Base-by-base conservation (phyloP, 805 yeast species). In the Ogataea henricii region DNA sequence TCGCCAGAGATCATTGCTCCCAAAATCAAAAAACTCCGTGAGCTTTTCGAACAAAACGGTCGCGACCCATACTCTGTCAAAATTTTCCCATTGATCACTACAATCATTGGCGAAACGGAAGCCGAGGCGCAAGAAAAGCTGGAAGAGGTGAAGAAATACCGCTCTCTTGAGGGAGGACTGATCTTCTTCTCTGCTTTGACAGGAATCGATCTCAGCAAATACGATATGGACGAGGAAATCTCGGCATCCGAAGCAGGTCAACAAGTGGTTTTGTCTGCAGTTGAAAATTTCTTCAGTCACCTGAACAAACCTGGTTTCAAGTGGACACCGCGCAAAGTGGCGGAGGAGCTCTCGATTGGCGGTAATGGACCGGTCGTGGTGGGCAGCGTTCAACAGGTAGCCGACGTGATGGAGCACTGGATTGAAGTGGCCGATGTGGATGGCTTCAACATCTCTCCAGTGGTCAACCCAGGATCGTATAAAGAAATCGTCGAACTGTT, bases 361-460 rank as follows among this genome's bases (percentile, higher is more conserved):
- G 68, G 69, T 6, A 50, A 66, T 18, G 74, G 73, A 14, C 60
- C 65, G 13, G 46, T 46, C 10, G 51, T 69, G 23, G 60, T 60
- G 25, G 78, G 78, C 1, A 64, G 67, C 18, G 62, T 73, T 6
- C 43, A 49, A 9, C 64, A 66, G 35, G 72, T 73, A 22, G 75
- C 73, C 6, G 73, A 73, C 43, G 63, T 62, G 49, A 60, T 73
- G 23, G 69, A 71, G 48, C 46, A 57, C 34, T 74, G 74, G 70
- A 69, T 68, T 10, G 66, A 67, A 10, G 59, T 64, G 16, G 65
- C 70, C 14, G 74, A 66, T 42, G 64, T 73, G 26, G 78, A 73
- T 51, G 78, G 78, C 0, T 72, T 73, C 55, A 73, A 73, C 48
- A 55, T 73, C 35, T 64, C 69, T 3, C 67, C 70, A 48, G 67